Evolutionary conservation across 73 alveolate genomes (phyloP).

Genomic region (Blepharisma japonicum): DNA sequence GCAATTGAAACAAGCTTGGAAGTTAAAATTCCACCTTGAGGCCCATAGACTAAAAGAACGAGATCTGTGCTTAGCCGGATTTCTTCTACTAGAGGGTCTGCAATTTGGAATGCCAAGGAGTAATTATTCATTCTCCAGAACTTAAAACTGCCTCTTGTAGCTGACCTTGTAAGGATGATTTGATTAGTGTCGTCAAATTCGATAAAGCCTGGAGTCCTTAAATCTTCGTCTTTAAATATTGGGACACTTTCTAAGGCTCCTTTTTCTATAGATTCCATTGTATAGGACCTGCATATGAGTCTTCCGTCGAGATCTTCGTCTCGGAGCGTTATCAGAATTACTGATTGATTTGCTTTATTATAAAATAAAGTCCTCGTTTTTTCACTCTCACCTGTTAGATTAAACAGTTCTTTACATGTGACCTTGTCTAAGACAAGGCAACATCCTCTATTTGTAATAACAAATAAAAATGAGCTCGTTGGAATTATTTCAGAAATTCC

Average conservation of each 20-base stretch:
- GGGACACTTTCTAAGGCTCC: not conserved
- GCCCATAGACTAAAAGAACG: not conserved
- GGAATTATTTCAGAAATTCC: conserved; percentile 7
- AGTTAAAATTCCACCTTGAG: not conserved
- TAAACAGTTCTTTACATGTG: not conserved
- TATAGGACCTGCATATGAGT: conserved; percentile 5
- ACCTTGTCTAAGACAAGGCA: not conserved
- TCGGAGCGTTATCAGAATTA: not conserved
- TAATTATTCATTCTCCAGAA: conserved; percentile 11
- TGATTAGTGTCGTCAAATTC: conserved; percentile 17
- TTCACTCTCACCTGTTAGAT: not conserved
- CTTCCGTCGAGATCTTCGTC: not conserved
- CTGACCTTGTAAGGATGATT: not conserved
- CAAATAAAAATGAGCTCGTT: not conserved
- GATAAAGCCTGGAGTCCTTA: conserved; percentile 7
- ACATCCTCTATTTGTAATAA: not conserved
- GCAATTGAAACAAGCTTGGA: not conserved
- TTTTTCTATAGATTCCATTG: not conserved
- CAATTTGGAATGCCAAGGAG: not conserved
- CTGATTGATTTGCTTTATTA: not conserved
- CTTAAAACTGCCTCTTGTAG: not conserved
- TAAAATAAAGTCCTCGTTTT: not conserved
- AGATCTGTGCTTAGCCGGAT: not conserved
- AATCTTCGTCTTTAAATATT: conserved; percentile 5
- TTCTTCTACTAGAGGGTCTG: not conserved